Evolutionary conservation across 345 rosid species (phyloP), one percentile per base, ranked within the genome.

Genomic region (Gynandropsis gynandra): DNA sequence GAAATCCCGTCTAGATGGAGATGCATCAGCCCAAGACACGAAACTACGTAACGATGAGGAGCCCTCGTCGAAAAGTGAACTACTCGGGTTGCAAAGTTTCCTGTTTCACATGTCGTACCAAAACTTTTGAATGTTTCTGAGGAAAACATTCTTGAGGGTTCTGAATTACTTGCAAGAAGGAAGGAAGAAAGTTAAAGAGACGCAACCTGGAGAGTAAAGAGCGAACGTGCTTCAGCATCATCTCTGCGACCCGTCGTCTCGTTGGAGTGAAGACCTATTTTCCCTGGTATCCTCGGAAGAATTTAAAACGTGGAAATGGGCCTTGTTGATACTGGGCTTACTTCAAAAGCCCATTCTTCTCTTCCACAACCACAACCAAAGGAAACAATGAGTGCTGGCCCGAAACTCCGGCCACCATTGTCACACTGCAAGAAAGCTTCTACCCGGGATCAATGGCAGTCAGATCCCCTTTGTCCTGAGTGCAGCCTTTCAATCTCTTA

Each of bases 161-260:
- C 40, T 9, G 19, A 39, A 47, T 15, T 15, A 37, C 12, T 33
- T 19, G 18, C 2, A 17, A 4, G 16, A 50, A 21, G 20, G 9
- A 10, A 15, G 15, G 4, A 32, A 38, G 10, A 18, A 15, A 36
- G 48, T 43, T 53, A 5, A 3, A 13, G 16, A 29, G 9, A 11
- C 1, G 37, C 15, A 42, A 78, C 80, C 80, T 69, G 54, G 72
- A 64, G 70, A 70, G 63, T 46, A 72, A 51, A 51, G 49, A 66
- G 56, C 77, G 76, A 48, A 68, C 61, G 16, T 59, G 70, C 51
- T 69, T 69, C 74, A 72, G 62, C 58, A 72, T 72, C 64, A 53
- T 70, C 56, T 54, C 38, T 38, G 47, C 29, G 29, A n/a, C n/a
- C 5, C 29, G 2, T 24, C 29, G 29, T 24, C 29, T 24, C 29